Conservation (phyloP, 352 stramenopile species). For the Globisporangium parvum region DNA sequence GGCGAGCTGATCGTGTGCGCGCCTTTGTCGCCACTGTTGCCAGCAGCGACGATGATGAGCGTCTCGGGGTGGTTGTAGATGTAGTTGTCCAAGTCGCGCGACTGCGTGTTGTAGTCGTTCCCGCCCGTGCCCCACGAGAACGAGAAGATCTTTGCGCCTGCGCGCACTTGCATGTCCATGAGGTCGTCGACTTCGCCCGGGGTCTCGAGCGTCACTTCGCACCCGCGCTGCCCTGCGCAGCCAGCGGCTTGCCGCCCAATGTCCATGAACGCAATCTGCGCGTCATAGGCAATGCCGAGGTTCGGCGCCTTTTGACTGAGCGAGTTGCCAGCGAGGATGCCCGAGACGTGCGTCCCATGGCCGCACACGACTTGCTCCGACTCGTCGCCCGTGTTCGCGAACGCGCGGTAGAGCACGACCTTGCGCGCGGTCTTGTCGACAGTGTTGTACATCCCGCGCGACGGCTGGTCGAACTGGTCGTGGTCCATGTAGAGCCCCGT, state of each 20-base stretch:
- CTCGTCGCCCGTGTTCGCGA: conserved; percentile 65
- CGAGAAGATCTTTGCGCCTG: conserved; percentile 74
- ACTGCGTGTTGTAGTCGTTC: conserved; percentile 78
- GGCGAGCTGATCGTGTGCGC: conserved; percentile 76
- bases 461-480: conserved; percentile 69
- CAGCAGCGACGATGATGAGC: conserved; percentile 82
- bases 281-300: conserved; percentile 69
- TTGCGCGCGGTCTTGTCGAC: conserved; percentile 57
- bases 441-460: conserved; percentile 45
- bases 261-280: conserved; percentile 87
- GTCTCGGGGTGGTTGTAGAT: conserved; percentile 84
- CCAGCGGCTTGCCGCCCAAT: conserved; percentile 52
- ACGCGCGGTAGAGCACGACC: conserved; percentile 79
- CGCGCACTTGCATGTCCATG: conserved; percentile 57
- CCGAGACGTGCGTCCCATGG: conserved; percentile 87
- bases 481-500: conserved; percentile 74
- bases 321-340: conserved; percentile 67
- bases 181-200: conserved; percentile 58
- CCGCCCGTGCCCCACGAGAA: conserved; percentile 80
- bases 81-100: conserved; percentile 73
- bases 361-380: conserved; percentile 55
- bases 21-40: conserved; percentile 82
- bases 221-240: conserved; percentile 40
- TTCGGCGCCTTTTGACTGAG: conserved; percentile 28
- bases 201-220: conserved; percentile 60